Base-by-base conservation (phyloP, 768 basidiomycete genomes). In the Boletus edulis region DNA sequence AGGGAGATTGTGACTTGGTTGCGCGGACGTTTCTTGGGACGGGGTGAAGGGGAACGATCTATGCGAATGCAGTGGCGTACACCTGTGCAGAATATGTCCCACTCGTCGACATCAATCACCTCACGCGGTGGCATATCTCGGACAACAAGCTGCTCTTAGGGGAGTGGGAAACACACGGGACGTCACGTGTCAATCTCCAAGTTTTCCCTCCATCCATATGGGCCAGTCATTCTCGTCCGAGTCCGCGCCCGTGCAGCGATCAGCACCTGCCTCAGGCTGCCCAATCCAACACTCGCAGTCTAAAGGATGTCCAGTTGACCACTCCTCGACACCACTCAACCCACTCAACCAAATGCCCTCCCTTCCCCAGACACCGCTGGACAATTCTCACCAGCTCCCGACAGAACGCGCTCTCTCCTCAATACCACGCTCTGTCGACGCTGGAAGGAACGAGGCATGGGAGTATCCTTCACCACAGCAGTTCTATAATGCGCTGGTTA, bases 391-490 rank as follows among this genome's bases (percentile, higher is more conserved):
- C 2, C 73, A 76, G 38, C 79, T 98, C 18, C 89, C 94, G 4
- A 87, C 84, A 0, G 77, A 83, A 17, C 84, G 96, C 58, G 85
- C 81, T 6, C 78, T 80, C 47, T 96, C 94, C 0, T 87, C 93
- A 3, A 99, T 99, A 66, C 94, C 93, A 6, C 85, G 94, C 47
- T 76, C 84, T 52, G 62, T 65, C 4, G 67, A 71, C 1, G 15
- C 55, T 2, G 58, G 50, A 18, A 55, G 22, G 9, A 64, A 56
- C 24, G 57, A 57, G 22, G 81, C 77, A 44, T 98, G 96, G 96
- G 94, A 97, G 68, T 98, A 98, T 72, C 96, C 96, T 3, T 93
- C 89, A 3, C 93, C 95, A 11, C 96, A 98, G 72, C 95, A 98
- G 70, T 98, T 98, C 68, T 95, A 98, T 72, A 98, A 98, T 71